Conservation (phyloP, 2,329 filamentous ascomycete species). For the Thermoascus crustaceus region DNA sequence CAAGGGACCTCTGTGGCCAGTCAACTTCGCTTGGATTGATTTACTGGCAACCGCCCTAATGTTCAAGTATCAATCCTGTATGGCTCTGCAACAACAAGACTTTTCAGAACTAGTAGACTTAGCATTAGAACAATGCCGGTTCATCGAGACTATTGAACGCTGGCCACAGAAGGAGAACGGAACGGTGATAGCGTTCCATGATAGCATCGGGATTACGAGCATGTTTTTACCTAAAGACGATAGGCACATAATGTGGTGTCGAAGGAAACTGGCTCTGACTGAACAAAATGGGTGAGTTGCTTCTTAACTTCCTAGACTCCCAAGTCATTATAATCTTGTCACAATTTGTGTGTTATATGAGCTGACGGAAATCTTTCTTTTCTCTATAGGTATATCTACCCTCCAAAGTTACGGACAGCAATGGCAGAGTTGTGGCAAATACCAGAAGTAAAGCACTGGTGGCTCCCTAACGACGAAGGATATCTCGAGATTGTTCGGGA, state of each 20-base stretch:
- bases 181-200: conserved; percentile 63
- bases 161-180: conserved; percentile 65
- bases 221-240: conserved; percentile 72
- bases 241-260: conserved; percentile 68
- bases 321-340: conserved; percentile 4
- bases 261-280: conserved; percentile 67
- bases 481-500: conserved; percentile 65
- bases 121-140: conserved; percentile 63
- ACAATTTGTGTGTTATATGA: neutral
- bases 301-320: neutral
- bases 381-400: conserved; percentile 67
- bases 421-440: conserved; percentile 71
- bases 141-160: conserved; percentile 69
- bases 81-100: conserved; percentile 45
- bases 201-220: conserved; percentile 64
- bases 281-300: conserved; percentile 67
- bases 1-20: conserved; percentile 60
- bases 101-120: conserved; percentile 50
- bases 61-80: conserved; percentile 65
- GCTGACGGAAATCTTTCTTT: conserved; percentile 4
- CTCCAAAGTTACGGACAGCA: conserved; percentile 61
- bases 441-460: conserved; percentile 68
- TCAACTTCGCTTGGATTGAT: conserved; percentile 68
- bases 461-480: conserved; percentile 75
- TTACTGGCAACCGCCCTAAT: conserved; percentile 72